These are phyloP conservation scores for Brasilioporus rufonigricans DNA, from an alignment of 768 basidiomycete genomes.

Conservation along the genomic window DNA sequence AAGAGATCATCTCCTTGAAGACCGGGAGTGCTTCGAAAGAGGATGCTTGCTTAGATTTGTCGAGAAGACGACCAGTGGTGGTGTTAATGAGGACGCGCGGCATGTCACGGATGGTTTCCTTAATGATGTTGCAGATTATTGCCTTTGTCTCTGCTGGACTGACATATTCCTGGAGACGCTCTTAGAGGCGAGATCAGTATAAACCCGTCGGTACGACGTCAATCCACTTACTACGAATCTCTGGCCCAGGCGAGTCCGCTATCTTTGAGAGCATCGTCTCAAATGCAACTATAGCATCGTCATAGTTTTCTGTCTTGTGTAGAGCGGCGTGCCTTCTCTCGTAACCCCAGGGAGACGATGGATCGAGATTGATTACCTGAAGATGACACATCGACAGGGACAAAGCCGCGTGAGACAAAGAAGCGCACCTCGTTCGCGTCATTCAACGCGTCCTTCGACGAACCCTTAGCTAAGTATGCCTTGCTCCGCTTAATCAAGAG, in stretches of 20 bases:
- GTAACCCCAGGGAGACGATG: constrained; percentile 10
- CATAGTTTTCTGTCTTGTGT: neutral
- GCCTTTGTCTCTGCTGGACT: neutral
- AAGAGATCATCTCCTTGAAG: constrained; percentile 12
- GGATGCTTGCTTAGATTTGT: constrained; percentile 1
- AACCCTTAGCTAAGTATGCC: neutral
- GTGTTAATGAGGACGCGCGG: constrained; percentile 13
- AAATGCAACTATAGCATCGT: neutral
- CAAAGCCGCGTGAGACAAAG: neutral
- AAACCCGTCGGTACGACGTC: neutral
- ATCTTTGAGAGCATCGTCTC: constrained; percentile 12
- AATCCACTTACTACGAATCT: neutral
- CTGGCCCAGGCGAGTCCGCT: neutral
- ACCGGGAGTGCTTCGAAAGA: constrained; percentile 3
- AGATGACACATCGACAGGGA: neutral
- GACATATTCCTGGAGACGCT: neutral
- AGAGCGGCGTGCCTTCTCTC: constrained; percentile 9
- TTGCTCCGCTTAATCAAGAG: constrained; percentile 10
- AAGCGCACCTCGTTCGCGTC: constrained; percentile 9
- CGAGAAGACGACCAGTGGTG: constrained; percentile 1
- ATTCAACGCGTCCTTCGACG: constrained; percentile 2
- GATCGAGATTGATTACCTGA: constrained; percentile 10
- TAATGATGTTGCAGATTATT: neutral
- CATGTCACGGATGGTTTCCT: neutral
- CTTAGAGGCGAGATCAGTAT: neutral